Percentiles rank a stretch among this genome's conserved stretches.
phyloP scores from a whole-genome alignment of 371 early-diverging fungal species.

The Apophysomyces trapeziformis region DNA sequence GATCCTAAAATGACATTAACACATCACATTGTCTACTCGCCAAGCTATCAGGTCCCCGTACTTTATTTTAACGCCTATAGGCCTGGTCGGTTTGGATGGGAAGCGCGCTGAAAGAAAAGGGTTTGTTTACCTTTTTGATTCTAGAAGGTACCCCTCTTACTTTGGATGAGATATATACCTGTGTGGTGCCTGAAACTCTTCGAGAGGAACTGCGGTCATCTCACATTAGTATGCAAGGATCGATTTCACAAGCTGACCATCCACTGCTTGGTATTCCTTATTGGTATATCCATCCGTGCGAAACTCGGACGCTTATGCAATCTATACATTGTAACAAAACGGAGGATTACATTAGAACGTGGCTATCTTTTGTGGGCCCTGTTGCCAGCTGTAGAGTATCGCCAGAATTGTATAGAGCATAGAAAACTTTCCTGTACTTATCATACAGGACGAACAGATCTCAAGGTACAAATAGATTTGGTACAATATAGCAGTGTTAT shows the following conservation, averaged over 20 bases:
- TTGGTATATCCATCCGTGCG: constrained; percentile 76
- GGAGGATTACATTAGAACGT: constrained; percentile 35
- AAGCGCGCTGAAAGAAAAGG: too few relatives aligned
- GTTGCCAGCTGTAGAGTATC: constrained; percentile 23
- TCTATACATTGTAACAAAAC: constrained; percentile 28
- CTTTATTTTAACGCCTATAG: constrained; percentile 66
- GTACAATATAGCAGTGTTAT: too few relatives aligned
- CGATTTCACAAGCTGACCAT: constrained; percentile 61
- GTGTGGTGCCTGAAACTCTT: constrained; percentile 42
- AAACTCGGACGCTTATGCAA: constrained; percentile 66
- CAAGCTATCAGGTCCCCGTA: constrained; percentile 72
- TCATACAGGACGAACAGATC: too few relatives aligned
- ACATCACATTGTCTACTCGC: constrained; percentile 73
- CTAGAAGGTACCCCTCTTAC: constrained; percentile 50
- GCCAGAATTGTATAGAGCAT: constrained; percentile 8
- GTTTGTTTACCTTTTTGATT: not conserved
- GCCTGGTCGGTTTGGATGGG: constrained; percentile 32
- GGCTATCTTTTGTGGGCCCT: constrained; percentile 45
- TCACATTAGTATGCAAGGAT: constrained; percentile 17
- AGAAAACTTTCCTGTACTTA: too few relatives aligned
- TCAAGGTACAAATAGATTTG: too few relatives aligned
- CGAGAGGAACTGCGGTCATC: constrained; percentile 17
- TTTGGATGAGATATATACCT: constrained; percentile 50
- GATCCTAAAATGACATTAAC: constrained; percentile 40
- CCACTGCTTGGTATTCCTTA: constrained; percentile 62